Evolutionary conservation across 1,284 basidiomycete genomes (phyloP), one percentile per base, ranked within the genome.

Genomic region (Ceratobasidium sp.): DNA sequence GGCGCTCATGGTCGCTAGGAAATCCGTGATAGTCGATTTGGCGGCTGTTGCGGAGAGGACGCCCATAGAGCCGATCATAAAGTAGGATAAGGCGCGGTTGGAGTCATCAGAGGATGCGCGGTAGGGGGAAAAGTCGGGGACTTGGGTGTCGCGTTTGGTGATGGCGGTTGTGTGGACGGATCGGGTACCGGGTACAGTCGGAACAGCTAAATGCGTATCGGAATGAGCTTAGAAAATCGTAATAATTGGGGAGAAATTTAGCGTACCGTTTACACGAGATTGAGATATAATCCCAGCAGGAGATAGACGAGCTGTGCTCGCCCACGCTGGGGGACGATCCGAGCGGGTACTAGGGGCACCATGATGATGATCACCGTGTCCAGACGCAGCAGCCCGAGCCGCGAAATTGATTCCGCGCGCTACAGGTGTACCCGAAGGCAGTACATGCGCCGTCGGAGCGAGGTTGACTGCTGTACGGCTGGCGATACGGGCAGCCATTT

Each of bases 1-100:
- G 26, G 98, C 98, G 78, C 94, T 90, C 95, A 99, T 97, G 81
- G 96, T 97, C 82, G 94, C 90, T 79, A 99, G 89, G 88, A 99
- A 97, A 86, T 98, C 97, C 80, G 95, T 91, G 80, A 99, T 93
- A 81, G 93, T 93, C 59, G 95, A 96, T 87, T 99, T 98, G 83
- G 97, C 97, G 80, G 93, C 95, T 26, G 95, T 95, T 77, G 98
- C 98, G 80, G 95, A 91, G 84, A 99, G 90, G 81, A 98, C 90
- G 85, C 98, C 98, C 84, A 99, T 91, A 65, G 96, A 92, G 81
- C 98, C 98, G 84, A 99, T 94, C 94, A 98, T 96, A 87, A 99
- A 95, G 90, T 99, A 99, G 52, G 94, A 95, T 79, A 98, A 88
- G 78, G 94, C 92, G 82, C 95, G 93, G 89, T 96, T 96, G 80